A percentile compares a stretch with the other conserved stretches of the same genome.
phyloP scores from a whole-genome alignment of 371 early-diverging fungal genomes.

The Haplosporangium sp. region DNA sequence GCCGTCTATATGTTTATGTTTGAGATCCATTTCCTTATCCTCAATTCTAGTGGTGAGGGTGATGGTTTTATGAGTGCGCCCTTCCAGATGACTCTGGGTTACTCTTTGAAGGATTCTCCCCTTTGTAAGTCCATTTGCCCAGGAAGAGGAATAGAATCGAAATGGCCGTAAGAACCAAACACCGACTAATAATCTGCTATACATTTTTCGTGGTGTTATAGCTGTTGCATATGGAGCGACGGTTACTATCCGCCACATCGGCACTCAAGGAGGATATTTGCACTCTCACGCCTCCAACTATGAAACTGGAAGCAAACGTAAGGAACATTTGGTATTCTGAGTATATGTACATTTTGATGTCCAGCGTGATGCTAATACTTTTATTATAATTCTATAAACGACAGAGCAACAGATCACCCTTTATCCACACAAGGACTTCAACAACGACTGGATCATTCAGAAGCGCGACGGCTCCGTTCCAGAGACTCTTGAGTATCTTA shows the following conservation, averaged over 20 bases:
- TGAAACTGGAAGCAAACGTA: slow-evolving; percentile 82
- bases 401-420: slow-evolving; percentile 92
- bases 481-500: slow-evolving; percentile 60
- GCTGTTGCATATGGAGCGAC: slow-evolving; percentile 85
- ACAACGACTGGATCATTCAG: slow-evolving; percentile 86
- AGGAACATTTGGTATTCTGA: slow-evolving; percentile 8
- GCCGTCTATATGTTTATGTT: slow-evolving; percentile 84
- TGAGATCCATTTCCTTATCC: slow-evolving; percentile 80
- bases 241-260: slow-evolving; percentile 78
- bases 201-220: slow-evolving; percentile 28
- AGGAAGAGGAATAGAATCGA: neutral
- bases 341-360: no score
- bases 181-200: neutral
- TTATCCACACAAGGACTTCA: slow-evolving; percentile 87
- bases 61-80: slow-evolving; percentile 81
- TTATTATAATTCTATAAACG: neutral
- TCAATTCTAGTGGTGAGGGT: slow-evolving; percentile 78
- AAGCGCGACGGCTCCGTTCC: slow-evolving; percentile 59
- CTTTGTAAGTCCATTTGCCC: slow-evolving; percentile 28
- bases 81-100: slow-evolving; percentile 72
- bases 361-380: neutral
- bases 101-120: slow-evolving; percentile 53
- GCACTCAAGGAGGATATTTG: slow-evolving; percentile 78
- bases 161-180: no score
- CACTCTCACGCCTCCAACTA: slow-evolving; percentile 90